Evolutionary conservation across 805 yeast species (phyloP).

Genomic region (Hanseniaspora mollemarum): DNA sequence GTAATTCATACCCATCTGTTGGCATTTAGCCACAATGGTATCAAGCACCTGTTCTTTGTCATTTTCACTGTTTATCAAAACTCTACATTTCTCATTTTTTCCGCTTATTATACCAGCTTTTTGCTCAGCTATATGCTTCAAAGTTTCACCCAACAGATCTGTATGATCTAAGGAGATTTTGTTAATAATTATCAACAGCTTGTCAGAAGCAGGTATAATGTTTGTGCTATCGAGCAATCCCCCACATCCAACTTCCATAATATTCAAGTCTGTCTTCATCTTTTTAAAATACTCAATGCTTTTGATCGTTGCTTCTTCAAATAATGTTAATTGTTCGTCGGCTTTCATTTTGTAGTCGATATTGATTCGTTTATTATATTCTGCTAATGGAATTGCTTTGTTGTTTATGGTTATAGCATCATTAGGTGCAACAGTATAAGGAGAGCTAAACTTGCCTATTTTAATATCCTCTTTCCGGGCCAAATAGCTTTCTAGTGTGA

Average conservation of each 20-base stretch:
- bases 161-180: slow-evolving; percentile 85
- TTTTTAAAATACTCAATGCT: slow-evolving; percentile 66
- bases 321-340: slow-evolving; percentile 65
- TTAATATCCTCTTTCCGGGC: slow-evolving; percentile 14
- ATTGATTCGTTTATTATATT: slow-evolving; percentile 38
- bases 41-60: slow-evolving; percentile 35
- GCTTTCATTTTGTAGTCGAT: slow-evolving; percentile 36
- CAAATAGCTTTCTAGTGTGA: slow-evolving; percentile 5
- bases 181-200: slow-evolving; percentile 61
- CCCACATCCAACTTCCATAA: slow-evolving; percentile 91
- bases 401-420: slow-evolving; percentile 68
- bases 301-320: slow-evolving; percentile 73
- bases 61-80: slow-evolving; percentile 65
- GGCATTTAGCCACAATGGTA: slow-evolving; percentile 35
- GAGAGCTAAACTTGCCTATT: slow-evolving; percentile 80
- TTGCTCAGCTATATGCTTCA: slow-evolving; percentile 56
- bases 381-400: slow-evolving; percentile 36
- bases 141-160: slow-evolving; percentile 53
- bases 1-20: slow-evolving; percentile 25
- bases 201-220: slow-evolving; percentile 40
- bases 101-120: slow-evolving; percentile 78
- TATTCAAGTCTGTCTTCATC: slow-evolving; percentile 55
- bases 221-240: slow-evolving; percentile 86
- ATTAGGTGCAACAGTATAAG: slow-evolving; percentile 61
- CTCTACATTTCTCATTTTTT: slow-evolving; percentile 36